These are phyloP conservation scores for Anthracocystis setariae DNA, from an alignment of 1,284 basidiomycete genomes.

Conservation along the genomic window DNA sequence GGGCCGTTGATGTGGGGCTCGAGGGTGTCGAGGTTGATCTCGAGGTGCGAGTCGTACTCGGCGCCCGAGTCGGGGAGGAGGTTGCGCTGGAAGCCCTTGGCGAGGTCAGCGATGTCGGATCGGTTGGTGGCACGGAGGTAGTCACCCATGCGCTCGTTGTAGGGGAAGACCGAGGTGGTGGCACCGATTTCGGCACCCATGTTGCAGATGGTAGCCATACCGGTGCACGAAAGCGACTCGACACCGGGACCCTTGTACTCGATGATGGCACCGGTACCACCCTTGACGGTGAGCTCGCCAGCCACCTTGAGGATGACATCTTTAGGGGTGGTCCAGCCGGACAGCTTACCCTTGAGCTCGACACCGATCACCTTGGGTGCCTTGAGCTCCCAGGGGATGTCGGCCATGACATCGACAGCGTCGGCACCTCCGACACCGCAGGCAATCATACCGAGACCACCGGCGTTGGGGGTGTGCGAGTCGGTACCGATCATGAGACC, in stretches of 20 bases:
- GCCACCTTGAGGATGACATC: constrained; percentile 67
- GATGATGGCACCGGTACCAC: constrained; percentile 68
- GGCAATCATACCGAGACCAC: constrained; percentile 98
- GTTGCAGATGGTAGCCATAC: constrained; percentile 99
- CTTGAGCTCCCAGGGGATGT: constrained; percentile 97
- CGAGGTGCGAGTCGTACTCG: constrained; percentile 93
- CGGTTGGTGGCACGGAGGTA: constrained; percentile 96
- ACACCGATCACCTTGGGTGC: constrained; percentile 99
- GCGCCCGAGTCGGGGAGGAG: constrained; percentile 86
- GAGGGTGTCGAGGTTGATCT: constrained; percentile 94
- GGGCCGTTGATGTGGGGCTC: constrained; percentile 99
- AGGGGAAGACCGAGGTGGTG: constrained; percentile 98
- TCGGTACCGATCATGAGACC: constrained; percentile 99
- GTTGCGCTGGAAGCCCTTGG: constrained; percentile 89
- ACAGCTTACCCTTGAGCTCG: constrained; percentile 91
- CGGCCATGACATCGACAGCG: constrained; percentile 98
- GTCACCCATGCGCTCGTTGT: constrained; percentile 91
- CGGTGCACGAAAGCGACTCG: constrained; percentile 94
- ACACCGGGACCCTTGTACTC: constrained; percentile 75
- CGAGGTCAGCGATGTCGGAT: constrained; percentile 86
- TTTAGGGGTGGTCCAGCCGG: constrained; percentile 98
- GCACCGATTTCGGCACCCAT: constrained; percentile 99
- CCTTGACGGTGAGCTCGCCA: constrained; percentile 68
- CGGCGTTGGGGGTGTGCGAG: constrained; percentile 98
- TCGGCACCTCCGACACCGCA: constrained; percentile 99